Evolutionary conservation across 176 grass and related monocot genomes (phyloP).

Genomic region (Poa pratensis): DNA sequence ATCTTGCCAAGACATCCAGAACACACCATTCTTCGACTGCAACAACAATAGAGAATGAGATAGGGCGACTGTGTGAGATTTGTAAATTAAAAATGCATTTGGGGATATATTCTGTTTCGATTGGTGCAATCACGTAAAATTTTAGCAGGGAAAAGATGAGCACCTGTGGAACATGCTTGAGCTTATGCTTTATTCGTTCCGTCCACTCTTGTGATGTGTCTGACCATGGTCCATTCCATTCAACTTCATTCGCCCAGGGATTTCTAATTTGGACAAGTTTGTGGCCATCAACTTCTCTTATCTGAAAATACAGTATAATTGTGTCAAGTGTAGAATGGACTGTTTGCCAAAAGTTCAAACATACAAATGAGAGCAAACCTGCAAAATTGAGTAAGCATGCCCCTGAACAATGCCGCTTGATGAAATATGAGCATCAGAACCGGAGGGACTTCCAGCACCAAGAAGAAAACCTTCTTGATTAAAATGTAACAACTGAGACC

Average conservation of each 20-base stretch:
- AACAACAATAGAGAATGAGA: conserved; percentile 33
- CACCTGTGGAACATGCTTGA: conserved; percentile 97
- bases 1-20: conserved; percentile 99
- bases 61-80: background rate
- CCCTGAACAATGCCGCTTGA: conserved; percentile 99
- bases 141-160: conserved; percentile 31
- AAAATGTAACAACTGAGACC: conserved; percentile 98
- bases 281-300: conserved; percentile 97
- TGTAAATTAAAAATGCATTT: conserved; percentile 29
- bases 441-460: conserved; percentile 98
- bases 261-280: conserved; percentile 99
- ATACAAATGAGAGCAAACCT: conserved; percentile 65
- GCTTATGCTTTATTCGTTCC: conserved; percentile 98
- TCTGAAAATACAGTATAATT: conserved; percentile 59
- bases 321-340: conserved; percentile 13
- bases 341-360: conserved; percentile 13
- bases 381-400: conserved; percentile 98
- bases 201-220: conserved; percentile 93
- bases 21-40: conserved; percentile 96
- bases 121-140: conserved; percentile 7
- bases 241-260: conserved; percentile 99
- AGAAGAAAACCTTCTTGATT: conserved; percentile 97
- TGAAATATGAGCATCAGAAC: conserved; percentile 93
- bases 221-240: conserved; percentile 99
- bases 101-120: conserved; percentile 24